Conservation (phyloP, 805 yeast genomes). For the Spathaspora sp. region DNA sequence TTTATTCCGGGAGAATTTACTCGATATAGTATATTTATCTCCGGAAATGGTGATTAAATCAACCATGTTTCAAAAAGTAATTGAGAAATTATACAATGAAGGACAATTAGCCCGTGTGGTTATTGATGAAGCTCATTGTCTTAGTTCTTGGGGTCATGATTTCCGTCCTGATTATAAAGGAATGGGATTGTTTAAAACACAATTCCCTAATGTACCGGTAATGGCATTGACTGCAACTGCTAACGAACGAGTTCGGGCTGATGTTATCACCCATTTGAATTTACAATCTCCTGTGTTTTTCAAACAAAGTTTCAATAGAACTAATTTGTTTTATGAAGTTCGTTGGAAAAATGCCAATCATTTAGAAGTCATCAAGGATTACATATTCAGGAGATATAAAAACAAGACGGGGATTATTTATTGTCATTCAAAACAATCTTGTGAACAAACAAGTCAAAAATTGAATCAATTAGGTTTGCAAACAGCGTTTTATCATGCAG, state of each 20-base stretch:
- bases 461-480: conserved; percentile 59
- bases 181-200: conserved; percentile 64
- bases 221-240: conserved; percentile 99
- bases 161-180: conserved; percentile 94
- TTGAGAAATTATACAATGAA: conserved; percentile 52
- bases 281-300: conserved; percentile 59
- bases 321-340: conserved; percentile 79
- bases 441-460: conserved; percentile 74
- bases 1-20: conserved; percentile 57
- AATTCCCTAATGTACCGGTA: conserved; percentile 78
- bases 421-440: conserved; percentile 84
- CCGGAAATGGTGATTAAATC: conserved; percentile 93
- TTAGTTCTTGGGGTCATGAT: conserved; percentile 98
- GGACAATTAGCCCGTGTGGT: conserved; percentile 76
- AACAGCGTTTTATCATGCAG: conserved; percentile 86
- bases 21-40: conserved; percentile 80
- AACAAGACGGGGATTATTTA: conserved; percentile 83
- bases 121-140: conserved; percentile 97
- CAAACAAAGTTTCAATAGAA: conserved; percentile 89
- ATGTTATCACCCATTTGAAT: conserved; percentile 75
- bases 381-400: conserved; percentile 48
- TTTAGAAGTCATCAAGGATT: conserved; percentile 55
- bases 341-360: conserved; percentile 56
- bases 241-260: conserved; percentile 81
- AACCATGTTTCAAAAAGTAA: conserved; percentile 58